Conservation (phyloP, 78 protist species). For the Dictyostelium capitatum region DNA sequence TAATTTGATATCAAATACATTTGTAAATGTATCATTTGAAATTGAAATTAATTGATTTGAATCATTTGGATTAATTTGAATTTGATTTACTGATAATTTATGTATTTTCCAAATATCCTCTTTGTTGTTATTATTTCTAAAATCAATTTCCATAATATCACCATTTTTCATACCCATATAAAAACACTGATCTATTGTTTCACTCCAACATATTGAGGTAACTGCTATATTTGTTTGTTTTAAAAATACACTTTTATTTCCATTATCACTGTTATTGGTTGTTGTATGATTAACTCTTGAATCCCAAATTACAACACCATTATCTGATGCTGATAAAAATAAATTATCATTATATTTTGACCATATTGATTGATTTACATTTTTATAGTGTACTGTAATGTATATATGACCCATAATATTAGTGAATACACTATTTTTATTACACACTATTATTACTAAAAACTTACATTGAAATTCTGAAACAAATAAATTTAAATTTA, state of each 20-base stretch:
- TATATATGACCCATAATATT: too few species aligned
- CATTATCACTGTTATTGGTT: not conserved
- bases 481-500: not conserved
- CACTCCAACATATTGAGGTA: not conserved
- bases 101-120: conserved; percentile 2
- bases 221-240: not conserved
- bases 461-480: not conserved
- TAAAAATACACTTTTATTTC: not conserved
- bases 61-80: not conserved
- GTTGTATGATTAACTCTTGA: not conserved
- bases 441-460: too few species aligned
- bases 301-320: conserved; percentile 16
- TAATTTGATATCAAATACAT: not conserved
- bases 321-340: conserved; percentile 25
- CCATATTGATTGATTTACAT: not conserved
- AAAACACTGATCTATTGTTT: not conserved
- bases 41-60: not conserved
- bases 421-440: too few species aligned
- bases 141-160: not conserved
- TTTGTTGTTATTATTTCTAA: not conserved
- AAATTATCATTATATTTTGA: not conserved
- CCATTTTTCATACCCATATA: conserved; percentile 11
- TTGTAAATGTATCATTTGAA: not conserved
- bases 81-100: not conserved
- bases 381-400: conserved; percentile 2